Base-by-base conservation (phyloP, 1,284 basidiomycete species). In the Ustilago xerochloae region DNA sequence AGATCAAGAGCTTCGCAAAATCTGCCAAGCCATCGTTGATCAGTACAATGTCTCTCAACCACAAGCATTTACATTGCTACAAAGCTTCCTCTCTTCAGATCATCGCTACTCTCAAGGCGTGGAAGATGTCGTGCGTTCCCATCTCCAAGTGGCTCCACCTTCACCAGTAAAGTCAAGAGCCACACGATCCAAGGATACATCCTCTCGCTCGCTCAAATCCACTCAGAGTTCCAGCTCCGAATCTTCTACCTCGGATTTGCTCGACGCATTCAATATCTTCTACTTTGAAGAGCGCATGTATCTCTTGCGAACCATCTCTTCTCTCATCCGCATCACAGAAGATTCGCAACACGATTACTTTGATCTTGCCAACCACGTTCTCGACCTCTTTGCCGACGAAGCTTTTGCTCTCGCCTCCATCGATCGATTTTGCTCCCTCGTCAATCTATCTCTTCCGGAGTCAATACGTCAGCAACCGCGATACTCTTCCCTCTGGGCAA, bases 261-360 rank as follows among this genome's bases (percentile, higher is more conserved):
- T 92, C 12, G 87, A 89, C 57, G 89, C 89, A 12, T 90, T 94
- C 77, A 91, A 89, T 2, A 89, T 90, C 15, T 94, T 93, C 86
- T 93, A 92, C 84, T 90, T 90, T 77, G 88, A 90, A 7, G 92
- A 94, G 83, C 88, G 91, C 18, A 87, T 93, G n/a, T 89, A 87
- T 79, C 80, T 88, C 43, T 86, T 90, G 26, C 90, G 91, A 50
- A 79, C 79, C 65, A 63, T 80, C 48, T 63, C 67, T 32, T 74
- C 79, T n/a, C 68, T 83, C 22, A 63, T 85, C 87, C 88, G 89
- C 56, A 90, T 91, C 7, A 87, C 89, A 35, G 89, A 89, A 87
- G 82, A 90, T 66, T 65, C 86, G 1, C 84, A 86, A 1, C 88
- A 91, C 67, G 87, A 87, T 0, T 85, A 90, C 15, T 87, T 90